Evolutionary conservation across 2,329 filamentous ascomycete genomes (phyloP).

Genomic region (Beauveria pseudobassiana): DNA sequence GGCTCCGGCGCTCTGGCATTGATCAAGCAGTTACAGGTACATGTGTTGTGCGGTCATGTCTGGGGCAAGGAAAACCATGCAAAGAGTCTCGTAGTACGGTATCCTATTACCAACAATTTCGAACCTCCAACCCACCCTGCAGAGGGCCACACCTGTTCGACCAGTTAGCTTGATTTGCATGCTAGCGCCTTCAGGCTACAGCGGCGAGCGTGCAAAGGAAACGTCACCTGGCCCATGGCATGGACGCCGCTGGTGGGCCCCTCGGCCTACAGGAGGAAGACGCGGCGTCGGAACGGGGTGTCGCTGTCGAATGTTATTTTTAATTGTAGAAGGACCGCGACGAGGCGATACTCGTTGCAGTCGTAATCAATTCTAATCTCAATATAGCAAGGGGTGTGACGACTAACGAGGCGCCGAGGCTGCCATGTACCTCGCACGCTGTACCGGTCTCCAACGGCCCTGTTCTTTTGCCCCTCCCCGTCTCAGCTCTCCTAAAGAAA

Average conservation of each 20-base stretch:
- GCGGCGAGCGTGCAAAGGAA: background rate
- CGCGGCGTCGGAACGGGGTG: background rate
- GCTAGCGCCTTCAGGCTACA: background rate
- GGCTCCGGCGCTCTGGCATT: background rate
- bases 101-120: too few relatives aligned
- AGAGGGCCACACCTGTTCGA: background rate
- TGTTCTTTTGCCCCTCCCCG: background rate
- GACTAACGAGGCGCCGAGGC: background rate
- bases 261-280: background rate
- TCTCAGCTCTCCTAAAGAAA: slow-evolving; percentile 1
- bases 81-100: background rate
- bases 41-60: background rate
- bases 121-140: background rate
- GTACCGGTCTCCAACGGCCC: background rate
- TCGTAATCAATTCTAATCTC: background rate
- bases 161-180: background rate
- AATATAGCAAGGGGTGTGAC: background rate
- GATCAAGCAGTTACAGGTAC: background rate
- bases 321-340: background rate
- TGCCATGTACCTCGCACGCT: background rate
- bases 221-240: slow-evolving; percentile 5
- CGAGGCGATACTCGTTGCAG: background rate
- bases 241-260: background rate
- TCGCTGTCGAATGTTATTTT: background rate
- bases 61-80: background rate